Base-by-base conservation (phyloP, 306 rosid species). In the Trifolium fragiferum region DNA sequence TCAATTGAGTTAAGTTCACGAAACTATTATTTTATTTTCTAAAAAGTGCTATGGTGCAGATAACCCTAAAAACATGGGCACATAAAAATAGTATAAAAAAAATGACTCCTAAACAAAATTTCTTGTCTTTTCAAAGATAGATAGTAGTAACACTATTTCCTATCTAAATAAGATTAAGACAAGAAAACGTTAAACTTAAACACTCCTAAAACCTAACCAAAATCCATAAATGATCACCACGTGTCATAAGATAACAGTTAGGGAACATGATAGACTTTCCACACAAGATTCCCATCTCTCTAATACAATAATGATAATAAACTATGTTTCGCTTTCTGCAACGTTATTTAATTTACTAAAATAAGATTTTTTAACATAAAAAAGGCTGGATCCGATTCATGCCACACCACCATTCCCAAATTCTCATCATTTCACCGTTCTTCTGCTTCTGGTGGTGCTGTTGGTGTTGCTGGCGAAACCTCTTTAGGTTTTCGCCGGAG, bases 321-420 rank as follows among this genome's bases (percentile, higher is more conserved):
- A 55, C 14, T 40, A 80, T 32, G 55, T 69, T 55, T 64, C 60
- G 23, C 68, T 71, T 60, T 62, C 49, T 20, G 77, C 70, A 76
- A 27, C 64, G 12, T 41, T 8, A 50, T 67, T 41, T 76, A 10
- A 14, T 20, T 54, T 54, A 54, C 74, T 72, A 77, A 77, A 76
- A 15, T 51, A 70, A 84, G 72, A 64, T 21, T 73, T 54, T 15
- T 44, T 1, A 73, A 73, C 64, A 41, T 72, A 46, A 66, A 37
- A 66, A 43, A 75, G 58, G 51, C 43, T 70, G 81, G 88, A 84
- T 84, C 83, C 81, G 66, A 49, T 67, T 74, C 59, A 50, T 46
- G 81, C 38, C 67, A 43, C 61, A 37, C 65, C 66, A 66, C 80
- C 54, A 57, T 62, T 66, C 47, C 20, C 53, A 54, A 30, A 30